phyloP scores from a whole-genome alignment of 2,329 filamentous ascomycete genomes.

The Alternaria burnsii region DNA sequence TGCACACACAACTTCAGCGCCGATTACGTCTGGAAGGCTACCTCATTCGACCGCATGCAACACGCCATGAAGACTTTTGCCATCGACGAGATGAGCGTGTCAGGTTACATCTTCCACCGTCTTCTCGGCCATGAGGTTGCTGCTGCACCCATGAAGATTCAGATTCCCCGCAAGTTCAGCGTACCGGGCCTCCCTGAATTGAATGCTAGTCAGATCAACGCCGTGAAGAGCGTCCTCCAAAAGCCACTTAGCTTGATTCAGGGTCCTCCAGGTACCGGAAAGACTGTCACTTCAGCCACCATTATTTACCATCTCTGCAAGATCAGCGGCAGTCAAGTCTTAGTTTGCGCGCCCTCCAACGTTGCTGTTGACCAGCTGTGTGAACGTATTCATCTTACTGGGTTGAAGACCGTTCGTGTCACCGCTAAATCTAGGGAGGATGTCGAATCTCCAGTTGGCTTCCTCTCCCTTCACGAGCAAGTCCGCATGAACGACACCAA shows the following conservation, averaged over 20 bases:
- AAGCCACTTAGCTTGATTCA: slow-evolving; percentile 96
- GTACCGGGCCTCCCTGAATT: slow-evolving; percentile 93
- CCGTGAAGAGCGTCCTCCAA: slow-evolving; percentile 93
- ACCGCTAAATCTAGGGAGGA: slow-evolving; percentile 99
- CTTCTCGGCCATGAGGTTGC: slow-evolving; percentile 94
- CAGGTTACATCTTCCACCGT: slow-evolving; percentile 98
- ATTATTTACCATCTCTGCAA: slow-evolving; percentile 98
- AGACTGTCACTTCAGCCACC: slow-evolving; percentile 97
- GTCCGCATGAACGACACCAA: slow-evolving; percentile 98
- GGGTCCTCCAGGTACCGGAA: slow-evolving; percentile 94
- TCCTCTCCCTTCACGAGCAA: slow-evolving; percentile 94
- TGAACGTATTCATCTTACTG: slow-evolving; percentile 93
- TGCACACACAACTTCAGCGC: slow-evolving; percentile 98
- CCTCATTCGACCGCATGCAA: slow-evolving; percentile 99
- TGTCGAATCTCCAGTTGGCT: slow-evolving; percentile 97
- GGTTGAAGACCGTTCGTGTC: slow-evolving; percentile 93
- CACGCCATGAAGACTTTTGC: slow-evolving; percentile 99
- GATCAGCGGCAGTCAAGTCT: slow-evolving; percentile 90
- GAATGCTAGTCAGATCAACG: slow-evolving; percentile 94
- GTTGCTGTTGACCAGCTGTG: slow-evolving; percentile 98
- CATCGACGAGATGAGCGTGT: slow-evolving; percentile 97
- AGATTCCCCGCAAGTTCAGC: slow-evolving; percentile 95
- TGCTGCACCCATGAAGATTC: slow-evolving; percentile 92
- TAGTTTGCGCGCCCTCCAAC: slow-evolving; percentile 97
- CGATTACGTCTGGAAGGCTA: slow-evolving; percentile 99